Evolutionary conservation across 371 early-diverging fungal species (phyloP), one percentile per base, ranked within the genome.

Genomic region (Dichotomocladium elegans): DNA sequence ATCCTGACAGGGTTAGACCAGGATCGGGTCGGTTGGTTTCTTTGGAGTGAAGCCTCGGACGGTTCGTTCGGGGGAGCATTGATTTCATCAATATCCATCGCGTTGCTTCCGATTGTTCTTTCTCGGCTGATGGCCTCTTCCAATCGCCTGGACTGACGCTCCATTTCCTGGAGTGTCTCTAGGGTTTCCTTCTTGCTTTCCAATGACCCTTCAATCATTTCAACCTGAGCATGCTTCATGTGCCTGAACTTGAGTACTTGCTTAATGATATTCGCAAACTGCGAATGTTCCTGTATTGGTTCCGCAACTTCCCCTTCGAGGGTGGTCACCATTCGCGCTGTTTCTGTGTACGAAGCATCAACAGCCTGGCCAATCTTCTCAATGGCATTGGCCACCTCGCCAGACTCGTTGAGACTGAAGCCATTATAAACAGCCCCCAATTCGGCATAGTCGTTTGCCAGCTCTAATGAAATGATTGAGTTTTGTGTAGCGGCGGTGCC

Each of bases 341-440:
- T 88, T 21, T 89, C 82, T 25, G 88, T 79, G 55, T 86, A 90
- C 5, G 89, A 85, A 19, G 84, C 79, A 65, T 98, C 97, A 0
- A 93, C 83, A 6, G 96, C 94, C 61, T 92, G 90, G 1, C 96
- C 98, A 33, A 91, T 74, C 53, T 86, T 82, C 64, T 96, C 97
- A 53, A 96, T 89, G 0, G 90, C 91, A 30, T 81, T 85, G 3
- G 93, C 82, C 11, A 96, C 71, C n/a, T 66, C 63, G 4, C 78
- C 82, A 30, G 64, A 60, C 51, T 95, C 96, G 52, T 82, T 83
- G 45, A 96, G 80, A 49, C 96, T 95, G 68, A 96, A 94, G 21
- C 90, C 94, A 57, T 96, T 96, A 66, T 94, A 92, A 0, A 86
- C 76, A 5, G 92, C 93, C 0, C 96, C 97, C n/a, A 96, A 76